Percentiles rank a stretch among this genome's conserved stretches.
Conservation (phyloP, 2,329 filamentous ascomycete species). For the Nannizzia gypsea region DNA sequence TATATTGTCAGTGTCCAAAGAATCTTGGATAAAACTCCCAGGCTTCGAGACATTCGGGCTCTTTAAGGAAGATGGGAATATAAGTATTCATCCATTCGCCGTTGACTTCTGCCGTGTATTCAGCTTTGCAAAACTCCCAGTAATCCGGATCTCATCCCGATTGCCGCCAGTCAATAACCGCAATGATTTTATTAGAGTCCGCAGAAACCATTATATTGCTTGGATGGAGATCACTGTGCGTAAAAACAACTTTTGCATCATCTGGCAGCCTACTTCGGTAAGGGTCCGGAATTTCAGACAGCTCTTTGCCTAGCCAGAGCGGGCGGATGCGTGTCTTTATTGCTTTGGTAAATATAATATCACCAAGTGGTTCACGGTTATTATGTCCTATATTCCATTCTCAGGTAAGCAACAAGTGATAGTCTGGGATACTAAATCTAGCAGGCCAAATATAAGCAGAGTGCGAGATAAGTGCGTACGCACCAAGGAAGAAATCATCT, state of each 20-base stretch:
- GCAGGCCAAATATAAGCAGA: too few species aligned
- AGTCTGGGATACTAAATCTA: too few species aligned
- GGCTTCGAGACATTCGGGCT: conserved; percentile 7
- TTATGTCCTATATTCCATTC: conserved; percentile 1
- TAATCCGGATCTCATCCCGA: conserved; percentile 16
- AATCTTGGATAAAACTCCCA: conserved; percentile 3
- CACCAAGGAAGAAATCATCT: conserved; percentile 17
- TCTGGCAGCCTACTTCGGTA: conserved; percentile 23
- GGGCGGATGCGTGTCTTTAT: conserved; percentile 14
- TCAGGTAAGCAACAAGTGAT: too few species aligned
- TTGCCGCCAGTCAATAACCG: conserved; percentile 21
- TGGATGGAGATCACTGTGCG: conserved; percentile 26
- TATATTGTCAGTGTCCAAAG: too few species aligned
- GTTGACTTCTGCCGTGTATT: conserved; percentile 3
- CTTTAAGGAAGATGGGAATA: conserved; percentile 5
- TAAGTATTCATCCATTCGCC: conserved; percentile 6
- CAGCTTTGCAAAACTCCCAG: conserved; percentile 9
- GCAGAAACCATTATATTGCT: conserved; percentile 24
- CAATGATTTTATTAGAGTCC: conserved; percentile 17
- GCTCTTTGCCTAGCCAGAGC: conserved; percentile 17
- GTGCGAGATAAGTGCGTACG: background rate
- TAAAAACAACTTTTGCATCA: conserved; percentile 24
- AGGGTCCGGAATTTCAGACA: conserved; percentile 21
- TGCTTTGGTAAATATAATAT: conserved; percentile 16
- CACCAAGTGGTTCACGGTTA: conserved; percentile 14